phyloP scores from a whole-genome alignment of 176 grass and related monocot species.

The Hordeum vulgare region DNA sequence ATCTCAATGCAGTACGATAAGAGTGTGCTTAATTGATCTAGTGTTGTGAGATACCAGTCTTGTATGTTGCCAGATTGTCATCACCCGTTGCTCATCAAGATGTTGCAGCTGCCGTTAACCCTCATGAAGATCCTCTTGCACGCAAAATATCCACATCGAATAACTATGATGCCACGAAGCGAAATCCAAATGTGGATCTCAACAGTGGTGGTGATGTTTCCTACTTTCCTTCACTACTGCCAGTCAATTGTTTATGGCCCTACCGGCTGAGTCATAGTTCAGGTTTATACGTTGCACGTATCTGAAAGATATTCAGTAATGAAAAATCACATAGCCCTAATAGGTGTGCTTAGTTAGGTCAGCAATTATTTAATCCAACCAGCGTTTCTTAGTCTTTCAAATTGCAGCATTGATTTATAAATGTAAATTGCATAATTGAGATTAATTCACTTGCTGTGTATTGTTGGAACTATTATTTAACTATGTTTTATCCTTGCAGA shows the following conservation, averaged over 20 bases:
- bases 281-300: not conserved
- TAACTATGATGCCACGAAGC: conserved; percentile 21
- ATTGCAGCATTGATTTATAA: not conserved
- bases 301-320: not conserved
- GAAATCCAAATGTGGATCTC: conserved; percentile 30
- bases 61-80: conserved; percentile 46
- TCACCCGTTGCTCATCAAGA: conserved; percentile 34
- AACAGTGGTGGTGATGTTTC: conserved; percentile 51
- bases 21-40: not conserved
- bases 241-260: not conserved
- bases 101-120: conserved; percentile 33
- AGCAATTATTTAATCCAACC: not conserved
- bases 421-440: not conserved
- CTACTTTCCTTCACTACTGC: conserved; percentile 18
- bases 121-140: conserved; percentile 23
- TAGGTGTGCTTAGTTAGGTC: not conserved
- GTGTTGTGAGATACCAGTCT: conserved; percentile 11
- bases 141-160: conserved; percentile 28
- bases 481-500: conserved; percentile 34
- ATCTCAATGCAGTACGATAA: conserved; percentile 18
- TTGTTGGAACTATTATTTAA: not conserved
- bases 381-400: not conserved
- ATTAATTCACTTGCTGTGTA: conserved; percentile 12
- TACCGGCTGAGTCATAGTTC: not conserved
- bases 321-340: not conserved